Base-by-base conservation (phyloP, 1,284 basidiomycete genomes). In the Schizophyllum amplum region DNA sequence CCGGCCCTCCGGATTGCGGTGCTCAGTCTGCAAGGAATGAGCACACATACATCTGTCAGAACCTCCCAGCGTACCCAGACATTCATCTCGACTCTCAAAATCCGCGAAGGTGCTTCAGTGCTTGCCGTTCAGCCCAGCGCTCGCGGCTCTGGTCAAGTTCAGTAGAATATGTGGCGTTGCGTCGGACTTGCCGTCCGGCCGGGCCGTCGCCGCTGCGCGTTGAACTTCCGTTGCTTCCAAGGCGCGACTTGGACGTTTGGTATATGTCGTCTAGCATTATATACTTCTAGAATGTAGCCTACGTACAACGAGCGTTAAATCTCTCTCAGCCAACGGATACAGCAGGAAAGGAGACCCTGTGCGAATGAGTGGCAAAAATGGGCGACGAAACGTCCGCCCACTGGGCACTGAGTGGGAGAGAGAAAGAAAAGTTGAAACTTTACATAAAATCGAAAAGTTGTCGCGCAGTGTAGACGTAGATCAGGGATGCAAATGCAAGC, bases 1-100 rank as follows among this genome's bases (percentile, higher is more conserved):
- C 7, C 90, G 79, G 24, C 90, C 90, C 67, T 92, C 90, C 5
- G 88, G 86, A 71, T 92, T 92, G 25, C 86, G 80, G 69, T 89
- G 87, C 67, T 89, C 86, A 1, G 87, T 88, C 87, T 89, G 60
- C 5, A 57, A 20, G n/a, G n/a, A n/a, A n/a, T n/a, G n/a, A n/a
- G n/a, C n/a, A n/a, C n/a, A n/a, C n/a, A n/a, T 50, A 21, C 13
- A 24, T 22, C 24, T 15, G 48, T 21, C 4, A 24, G 13, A 20
- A 13, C 13, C 13, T 50, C 11, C 24, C 11, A 50, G 20, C 48
- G 13, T 50, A 50, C 48, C 48, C 48, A 50, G 24, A 50, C 48
- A 20, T 50, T 50, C 48, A 50, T 50, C 20, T 21, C 22, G 48
- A 9, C 33, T 42, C n/a, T n/a, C n/a, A n/a, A n/a, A n/a, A n/a